These are phyloP conservation scores for Lanmaoa rubissima DNA, from an alignment of 768 basidiomycete genomes.

Conservation along the genomic window DNA sequence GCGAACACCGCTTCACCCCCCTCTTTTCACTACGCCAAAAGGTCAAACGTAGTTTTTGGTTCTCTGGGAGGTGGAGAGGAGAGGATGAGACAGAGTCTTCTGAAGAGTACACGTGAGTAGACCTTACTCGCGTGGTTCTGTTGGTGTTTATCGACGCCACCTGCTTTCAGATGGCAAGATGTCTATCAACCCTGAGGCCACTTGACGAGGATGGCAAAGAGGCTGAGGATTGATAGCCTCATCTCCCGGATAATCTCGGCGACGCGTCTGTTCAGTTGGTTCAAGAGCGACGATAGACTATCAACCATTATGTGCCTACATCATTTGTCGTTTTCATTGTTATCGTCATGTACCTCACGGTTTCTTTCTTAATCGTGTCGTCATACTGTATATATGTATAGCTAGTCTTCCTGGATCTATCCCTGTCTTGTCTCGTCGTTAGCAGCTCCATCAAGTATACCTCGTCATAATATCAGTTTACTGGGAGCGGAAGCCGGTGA, in stretches of 20 bases:
- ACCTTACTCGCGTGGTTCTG: not conserved
- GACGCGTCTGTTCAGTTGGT: not conserved
- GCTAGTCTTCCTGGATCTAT: not conserved
- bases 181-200: constrained; percentile 19
- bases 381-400: not conserved
- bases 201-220: constrained; percentile 19
- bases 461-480: not conserved
- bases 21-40: constrained; percentile 12
- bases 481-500: not conserved
- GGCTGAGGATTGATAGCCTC: not conserved
- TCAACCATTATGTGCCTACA: not conserved
- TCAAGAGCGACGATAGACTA: not conserved
- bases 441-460: too few species aligned
- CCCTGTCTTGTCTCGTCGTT: not conserved
- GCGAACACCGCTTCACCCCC: constrained; percentile 7
- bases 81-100: not conserved
- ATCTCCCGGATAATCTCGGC: not conserved
- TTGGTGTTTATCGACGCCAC: not conserved
- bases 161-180: constrained; percentile 15
- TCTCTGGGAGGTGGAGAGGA: not conserved
- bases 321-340: not conserved
- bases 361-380: not conserved
- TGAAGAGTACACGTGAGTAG: constrained; percentile 11
- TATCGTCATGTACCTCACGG: too few species aligned
- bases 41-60: not conserved